Percentiles rank a stretch among this genome's conserved stretches.
Conservation (phyloP, 1,284 basidiomycete genomes). For the Vanrija humicola region DNA sequence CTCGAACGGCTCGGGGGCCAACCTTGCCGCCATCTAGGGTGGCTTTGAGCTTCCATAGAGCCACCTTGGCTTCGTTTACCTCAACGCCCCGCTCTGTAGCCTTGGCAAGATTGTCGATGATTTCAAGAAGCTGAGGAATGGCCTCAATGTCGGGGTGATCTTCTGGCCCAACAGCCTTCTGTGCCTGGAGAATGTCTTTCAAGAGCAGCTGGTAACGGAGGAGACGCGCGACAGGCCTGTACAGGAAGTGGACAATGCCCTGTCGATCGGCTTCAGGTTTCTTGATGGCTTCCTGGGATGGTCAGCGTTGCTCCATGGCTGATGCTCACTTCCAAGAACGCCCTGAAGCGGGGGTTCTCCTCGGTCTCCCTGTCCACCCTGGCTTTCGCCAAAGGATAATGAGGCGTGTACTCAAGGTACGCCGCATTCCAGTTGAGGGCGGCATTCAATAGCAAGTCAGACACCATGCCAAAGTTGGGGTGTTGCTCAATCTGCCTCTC, state of each 20-base stretch:
- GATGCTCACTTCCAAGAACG: slow-evolving; percentile 70
- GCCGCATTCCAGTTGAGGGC: slow-evolving; percentile 88
- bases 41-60: slow-evolving; percentile 77
- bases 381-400: slow-evolving; percentile 90
- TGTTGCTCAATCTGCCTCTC: slow-evolving; percentile 86
- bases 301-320: background rate
- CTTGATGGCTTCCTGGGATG: slow-evolving; percentile 24
- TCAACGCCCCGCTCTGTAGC: slow-evolving; percentile 78
- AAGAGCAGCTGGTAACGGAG: slow-evolving; percentile 84
- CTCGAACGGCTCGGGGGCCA: slow-evolving; percentile 66
- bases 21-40: slow-evolving; percentile 59
- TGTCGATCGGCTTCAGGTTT: slow-evolving; percentile 55
- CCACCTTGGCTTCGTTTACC: slow-evolving; percentile 78
- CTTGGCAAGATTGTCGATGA: slow-evolving; percentile 77
- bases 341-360: slow-evolving; percentile 71
- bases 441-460: slow-evolving; percentile 80
- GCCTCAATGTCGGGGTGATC: slow-evolving; percentile 72
- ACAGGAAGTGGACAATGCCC: slow-evolving; percentile 83
- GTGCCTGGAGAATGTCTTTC: slow-evolving; percentile 63
- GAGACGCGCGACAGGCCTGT: slow-evolving; percentile 80
- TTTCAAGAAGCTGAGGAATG: slow-evolving; percentile 76
- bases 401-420: slow-evolving; percentile 87
- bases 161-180: slow-evolving; percentile 56
- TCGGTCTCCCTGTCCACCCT: slow-evolving; percentile 83
- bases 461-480: slow-evolving; percentile 75